Evolutionary conservation across 2,329 filamentous ascomycete genomes (phyloP), one percentile per base, ranked within the genome.

Genomic region (Parastagonospora nodorum): DNA sequence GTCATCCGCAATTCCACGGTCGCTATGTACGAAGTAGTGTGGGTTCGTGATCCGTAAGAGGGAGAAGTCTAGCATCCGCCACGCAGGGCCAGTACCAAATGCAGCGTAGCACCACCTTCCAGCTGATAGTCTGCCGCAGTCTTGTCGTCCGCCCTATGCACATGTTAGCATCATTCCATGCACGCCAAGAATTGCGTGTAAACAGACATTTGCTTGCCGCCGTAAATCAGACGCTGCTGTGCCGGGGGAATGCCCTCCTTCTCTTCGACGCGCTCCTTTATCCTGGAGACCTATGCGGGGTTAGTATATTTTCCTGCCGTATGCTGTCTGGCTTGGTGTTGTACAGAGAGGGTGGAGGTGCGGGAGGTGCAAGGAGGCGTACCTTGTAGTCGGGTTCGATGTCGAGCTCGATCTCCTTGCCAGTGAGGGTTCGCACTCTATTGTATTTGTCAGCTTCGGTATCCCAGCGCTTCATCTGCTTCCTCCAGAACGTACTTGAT

Each of bases 201-300:
- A 8, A 53, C 75, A 45, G 66, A 97, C 94, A 99, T 97, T 75
- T 99, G 94, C 81, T 99, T 99, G 69, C 94, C 94, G 46, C 93
- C 92, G 72, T 88, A 97, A 69, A 99, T 99, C 61, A 99, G 80
- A 51, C 94, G 88, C 78, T 99, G 94, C 78, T 99, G 94, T 14
- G 94, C 92, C 1, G 94, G 94, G 37, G 94, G 93, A 67, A 99
- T 99, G 50, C 94, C 94, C 74, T 97, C 94, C 79, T 97, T 97
- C 81, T 99, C 94, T 77, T 99, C 94, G 48, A 99, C 94, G 69
- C 93, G 92, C 78, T 97, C 94, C 83, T 99, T 99, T 82, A 99
- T 97, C 75, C 92, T 87, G 35, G 89, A 88, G 64, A 97, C 90
- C 92, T 96, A 61, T 3, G 15, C 5, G 8, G 37, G 35, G 3